Conservation (phyloP, 495 filamentous ascomycete species). For the Aspergillus wentii region DNA sequence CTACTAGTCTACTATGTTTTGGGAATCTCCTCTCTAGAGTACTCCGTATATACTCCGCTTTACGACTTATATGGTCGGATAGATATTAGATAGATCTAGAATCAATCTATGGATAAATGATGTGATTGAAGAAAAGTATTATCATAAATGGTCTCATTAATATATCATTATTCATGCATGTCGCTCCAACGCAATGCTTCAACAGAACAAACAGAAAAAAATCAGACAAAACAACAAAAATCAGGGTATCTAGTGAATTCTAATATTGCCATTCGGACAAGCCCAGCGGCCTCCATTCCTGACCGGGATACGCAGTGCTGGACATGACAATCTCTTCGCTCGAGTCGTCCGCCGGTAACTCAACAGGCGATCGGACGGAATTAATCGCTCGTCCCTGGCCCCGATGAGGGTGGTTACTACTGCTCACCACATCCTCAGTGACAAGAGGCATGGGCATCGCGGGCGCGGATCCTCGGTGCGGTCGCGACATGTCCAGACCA, state of each 20-base stretch:
- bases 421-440: neutral
- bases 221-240: no score
- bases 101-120: no score
- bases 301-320: conserved; percentile 74
- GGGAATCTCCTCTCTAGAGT: no score
- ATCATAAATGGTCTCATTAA: no score
- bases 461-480: neutral
- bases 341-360: conserved; percentile 43
- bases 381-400: conserved; percentile 17
- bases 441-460: neutral
- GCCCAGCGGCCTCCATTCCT: conserved; percentile 68
- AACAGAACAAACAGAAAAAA: conserved; percentile 1
- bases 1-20: no score
- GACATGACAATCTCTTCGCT: conserved; percentile 62
- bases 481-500: neutral
- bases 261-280: conserved; percentile 22
- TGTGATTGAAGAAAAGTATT: no score
- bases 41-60: no score
- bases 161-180: no score
- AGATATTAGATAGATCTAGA: no score
- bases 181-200: no score
- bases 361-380: conserved; percentile 21
- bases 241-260: no score
- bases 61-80: no score
- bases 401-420: conserved; percentile 20